phyloP scores from a whole-genome alignment of 805 yeast species.

The Tetrapisispora namnaoensis region DNA sequence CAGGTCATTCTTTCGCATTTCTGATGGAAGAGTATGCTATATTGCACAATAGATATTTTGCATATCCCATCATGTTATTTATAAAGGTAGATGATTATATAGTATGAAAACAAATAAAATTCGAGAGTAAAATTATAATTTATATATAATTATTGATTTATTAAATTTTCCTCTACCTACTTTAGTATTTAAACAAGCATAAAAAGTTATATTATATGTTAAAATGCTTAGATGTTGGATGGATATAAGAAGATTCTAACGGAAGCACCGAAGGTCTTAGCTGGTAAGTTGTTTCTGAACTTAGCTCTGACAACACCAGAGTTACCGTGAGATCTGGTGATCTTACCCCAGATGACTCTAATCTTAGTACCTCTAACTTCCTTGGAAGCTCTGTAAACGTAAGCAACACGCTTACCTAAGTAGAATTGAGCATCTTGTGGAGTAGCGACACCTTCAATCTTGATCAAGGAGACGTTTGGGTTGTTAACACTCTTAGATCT shows the following conservation, averaged over 20 bases:
- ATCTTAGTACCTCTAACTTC: slow-evolving; percentile 98
- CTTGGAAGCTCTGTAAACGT: slow-evolving; percentile 97
- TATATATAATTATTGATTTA: slow-evolving; percentile 3
- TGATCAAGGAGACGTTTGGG: slow-evolving; percentile 95
- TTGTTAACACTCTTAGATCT: slow-evolving; percentile 97
- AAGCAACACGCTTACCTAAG: slow-evolving; percentile 99
- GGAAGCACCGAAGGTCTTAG: slow-evolving; percentile 99
- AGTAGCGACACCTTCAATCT: slow-evolving; percentile 90
- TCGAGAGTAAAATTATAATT: slow-evolving; percentile 2
- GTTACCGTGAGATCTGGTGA: slow-evolving; percentile 98
- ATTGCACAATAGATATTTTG: too few species aligned
- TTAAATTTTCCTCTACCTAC: slow-evolving; percentile 4
- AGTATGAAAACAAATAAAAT: not conserved
- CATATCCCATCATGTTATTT: not conserved
- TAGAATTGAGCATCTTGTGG: slow-evolving; percentile 96
- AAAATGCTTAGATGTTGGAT: slow-evolving; percentile 79
- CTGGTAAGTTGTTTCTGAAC: slow-evolving; percentile 98
- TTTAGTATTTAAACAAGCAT: slow-evolving; percentile 3
- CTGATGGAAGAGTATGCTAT: too few species aligned
- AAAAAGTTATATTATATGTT: slow-evolving; percentile 3
- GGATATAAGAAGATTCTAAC: slow-evolving; percentile 99
- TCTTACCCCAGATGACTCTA: slow-evolving; percentile 99
- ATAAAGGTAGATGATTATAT: not conserved
- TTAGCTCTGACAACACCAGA: slow-evolving; percentile 97
- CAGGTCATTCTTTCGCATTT: not conserved